Base-by-base conservation (phyloP, 441 rosid genomes). In the Erysimum pusillum region DNA sequence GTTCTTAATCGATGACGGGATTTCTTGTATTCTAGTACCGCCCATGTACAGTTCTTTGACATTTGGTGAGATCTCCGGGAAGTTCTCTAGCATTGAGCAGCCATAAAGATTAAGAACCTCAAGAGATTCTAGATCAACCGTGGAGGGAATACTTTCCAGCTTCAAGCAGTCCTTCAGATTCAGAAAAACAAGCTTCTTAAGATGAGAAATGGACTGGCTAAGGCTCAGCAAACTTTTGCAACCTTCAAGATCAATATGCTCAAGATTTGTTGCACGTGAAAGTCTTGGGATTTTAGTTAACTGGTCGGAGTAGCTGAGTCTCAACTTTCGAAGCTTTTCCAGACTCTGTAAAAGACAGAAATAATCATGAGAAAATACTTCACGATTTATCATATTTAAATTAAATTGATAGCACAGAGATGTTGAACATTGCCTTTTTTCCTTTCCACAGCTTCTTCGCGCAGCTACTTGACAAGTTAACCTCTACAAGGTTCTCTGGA, bases 391-490 rank as follows among this genome's bases (percentile, higher is more conserved):
- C 25, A 22, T 22, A 22, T 22, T 1, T 1, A 1, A 22, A 22
- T 22, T 22, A 22, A 22, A 22, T 22, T 22, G 25, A 22, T 22
- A 22, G 25, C 25, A 22, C 25, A 22, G 25, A 22, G 25, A 22
- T 22, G 25, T 22, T 22, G 25, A 22, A 22, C 25, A 22, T 28
- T 78, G 13, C 88, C 81, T 49, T 68, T n/a, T 20, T 63, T 4
- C 80, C 83, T 63, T 64, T 61, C 87, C 84, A 83, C 5, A 81
- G 76, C 32, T 65, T 61, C 34, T 59, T 39, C 32, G 45, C 48
- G 10, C 46, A 49, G 60, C 83, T 82, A 10, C 35, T 28, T 36
- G 80, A 42, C 51, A 85, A 61, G 32, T 67, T 73, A 17, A 78
- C 61, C 70, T 78, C 78, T 17, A 78, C 66, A 6, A 78, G 74